Percentiles rank a stretch among this genome's conserved stretches.
Conservation (phyloP, 2,329 filamentous ascomycete genomes). For the Neonectria punicea region DNA sequence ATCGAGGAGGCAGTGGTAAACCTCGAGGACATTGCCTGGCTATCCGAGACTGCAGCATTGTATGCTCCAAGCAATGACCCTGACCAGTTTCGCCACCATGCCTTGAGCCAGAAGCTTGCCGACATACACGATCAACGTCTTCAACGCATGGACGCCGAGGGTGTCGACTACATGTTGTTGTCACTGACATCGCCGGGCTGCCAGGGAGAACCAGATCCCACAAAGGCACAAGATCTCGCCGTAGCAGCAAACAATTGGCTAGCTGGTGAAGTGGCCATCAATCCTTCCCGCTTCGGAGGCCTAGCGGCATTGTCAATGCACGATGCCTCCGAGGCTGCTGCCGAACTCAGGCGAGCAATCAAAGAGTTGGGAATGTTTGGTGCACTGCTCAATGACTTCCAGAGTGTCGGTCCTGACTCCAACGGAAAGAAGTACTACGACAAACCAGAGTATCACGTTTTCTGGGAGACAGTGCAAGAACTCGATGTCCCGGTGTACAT, state of each 20-base stretch:
- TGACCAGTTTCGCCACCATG: not conserved
- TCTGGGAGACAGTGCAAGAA: slow-evolving; percentile 20
- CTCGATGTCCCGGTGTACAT: slow-evolving; percentile 25
- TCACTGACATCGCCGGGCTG: slow-evolving; percentile 23
- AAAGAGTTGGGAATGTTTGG: slow-evolving; percentile 11
- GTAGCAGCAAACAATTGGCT: slow-evolving; percentile 18
- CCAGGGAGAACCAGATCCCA: slow-evolving; percentile 6
- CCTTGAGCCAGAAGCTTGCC: slow-evolving; percentile 2
- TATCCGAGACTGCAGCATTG: slow-evolving; percentile 1
- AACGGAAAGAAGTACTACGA: slow-evolving; percentile 16
- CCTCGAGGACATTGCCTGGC: slow-evolving; percentile 9
- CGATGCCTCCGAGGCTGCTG: not conserved
- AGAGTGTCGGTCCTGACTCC: not conserved
- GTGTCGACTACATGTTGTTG: slow-evolving; percentile 27
- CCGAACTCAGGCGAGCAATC: slow-evolving; percentile 14
- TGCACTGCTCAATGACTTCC: slow-evolving; percentile 24
- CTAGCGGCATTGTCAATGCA: slow-evolving; percentile 26
- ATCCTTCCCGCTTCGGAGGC: slow-evolving; percentile 3
- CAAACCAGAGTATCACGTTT: slow-evolving; percentile 1
- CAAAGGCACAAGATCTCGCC: slow-evolving; percentile 1
- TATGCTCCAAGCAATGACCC: not conserved
- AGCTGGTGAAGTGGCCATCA: not conserved
- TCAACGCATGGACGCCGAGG: slow-evolving; percentile 9
- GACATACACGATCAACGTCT: slow-evolving; percentile 25
- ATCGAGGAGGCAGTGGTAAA: slow-evolving; percentile 17